phyloP scores from a whole-genome alignment of 2,329 filamentous ascomycete genomes.

The Didymella segeticola region DNA sequence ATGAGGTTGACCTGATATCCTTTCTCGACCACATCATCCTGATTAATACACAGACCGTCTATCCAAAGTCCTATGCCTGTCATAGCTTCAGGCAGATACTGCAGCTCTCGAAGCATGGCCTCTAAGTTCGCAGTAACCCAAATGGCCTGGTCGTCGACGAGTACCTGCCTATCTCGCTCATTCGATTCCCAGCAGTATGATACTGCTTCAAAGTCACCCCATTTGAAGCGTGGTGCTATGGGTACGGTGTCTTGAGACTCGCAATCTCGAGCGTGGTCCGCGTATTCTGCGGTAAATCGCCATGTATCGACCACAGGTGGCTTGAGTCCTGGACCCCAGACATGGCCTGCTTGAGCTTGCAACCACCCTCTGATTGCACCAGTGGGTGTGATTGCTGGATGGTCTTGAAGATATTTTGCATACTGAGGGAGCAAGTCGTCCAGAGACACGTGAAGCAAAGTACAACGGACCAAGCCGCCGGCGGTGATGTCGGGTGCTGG shows the following conservation, averaged over 20 bases:
- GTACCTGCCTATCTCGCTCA: neutral
- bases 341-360: neutral
- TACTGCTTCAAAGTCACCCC: neutral
- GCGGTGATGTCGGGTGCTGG: no score
- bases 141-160: neutral
- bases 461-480: neutral
- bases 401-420: neutral
- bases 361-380: neutral
- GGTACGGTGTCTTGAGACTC: neutral
- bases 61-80: conserved; percentile 1
- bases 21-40: neutral
- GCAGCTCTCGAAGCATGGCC: neutral
- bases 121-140: neutral
- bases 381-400: neutral
- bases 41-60: conserved; percentile 4
- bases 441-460: neutral
- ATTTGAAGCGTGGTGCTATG: neutral
- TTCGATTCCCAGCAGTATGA: neutral
- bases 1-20: neutral
- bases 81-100: neutral
- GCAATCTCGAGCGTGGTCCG: no score
- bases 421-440: neutral
- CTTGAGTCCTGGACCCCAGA: neutral
- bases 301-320: neutral
- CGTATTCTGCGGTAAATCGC: neutral